Evolutionary conservation across 2,329 filamentous ascomycete species (phyloP), one percentile per base, ranked within the genome.

Genomic region (Neodidymelliopsis sp.): DNA sequence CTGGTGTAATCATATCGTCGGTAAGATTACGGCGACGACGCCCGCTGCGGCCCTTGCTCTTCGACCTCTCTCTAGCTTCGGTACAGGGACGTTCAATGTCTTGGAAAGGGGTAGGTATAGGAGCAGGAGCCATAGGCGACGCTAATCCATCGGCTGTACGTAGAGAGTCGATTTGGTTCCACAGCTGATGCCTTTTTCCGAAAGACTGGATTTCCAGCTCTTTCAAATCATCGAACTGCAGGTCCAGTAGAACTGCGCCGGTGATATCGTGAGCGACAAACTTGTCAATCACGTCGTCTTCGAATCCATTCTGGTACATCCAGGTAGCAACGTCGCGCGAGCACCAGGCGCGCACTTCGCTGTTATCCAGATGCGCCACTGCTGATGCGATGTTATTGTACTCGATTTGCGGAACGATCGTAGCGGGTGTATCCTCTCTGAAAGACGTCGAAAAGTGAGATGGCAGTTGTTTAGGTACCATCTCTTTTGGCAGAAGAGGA

Each of bases 251-350:
- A 46, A 97, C 90, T 4, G 85, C 81, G 11, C 93, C 93, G 19
- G 88, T 91, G 71, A 99, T 97, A 68, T 99, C 93, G 71, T 99
- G 95, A 63, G 88, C 84, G 54, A 92, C 82, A 65, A 99, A 97
- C 61, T 88, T 90, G 65, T 95, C 87, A 9, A 94, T 87, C 39
- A 93, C 81, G 6, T 81, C 77, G 40, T 84, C 77, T 69, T 96
- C 92, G 68, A 96, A 86, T 60, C 90, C 91, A 33, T 86, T 84
- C 70, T 90, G 84, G 65, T 87, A 83, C 91, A 97, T 94, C 84
- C 90, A 94, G 66, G 89, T 85, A 45, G 89, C 88, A 31, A 94
- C 89, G 75, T 91, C 87, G 66, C 86, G 82, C 3, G 89, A 86
- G 11, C 84, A 82, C 90, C 89, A 94, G 33, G 77, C 76, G 12